Evolutionary conservation across 345 rosid species (phyloP).

Genomic region (Kernera saxatilis): DNA sequence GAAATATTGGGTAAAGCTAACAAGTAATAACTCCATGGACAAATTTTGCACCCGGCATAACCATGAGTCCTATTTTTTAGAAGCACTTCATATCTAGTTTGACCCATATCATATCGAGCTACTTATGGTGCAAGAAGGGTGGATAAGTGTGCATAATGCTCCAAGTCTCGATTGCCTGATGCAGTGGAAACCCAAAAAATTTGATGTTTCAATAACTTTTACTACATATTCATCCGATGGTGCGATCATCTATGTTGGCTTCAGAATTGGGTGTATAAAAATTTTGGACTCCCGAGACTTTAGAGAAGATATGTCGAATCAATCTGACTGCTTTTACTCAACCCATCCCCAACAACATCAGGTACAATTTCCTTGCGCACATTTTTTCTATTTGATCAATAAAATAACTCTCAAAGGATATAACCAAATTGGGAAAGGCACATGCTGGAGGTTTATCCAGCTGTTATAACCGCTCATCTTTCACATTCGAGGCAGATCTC

Average conservation of each 20-base stretch:
- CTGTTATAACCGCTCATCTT: slow-evolving; percentile 61
- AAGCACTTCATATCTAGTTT: slow-evolving; percentile 24
- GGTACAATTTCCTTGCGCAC: slow-evolving; percentile 24
- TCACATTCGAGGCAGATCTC: slow-evolving; percentile 58
- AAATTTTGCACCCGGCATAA: neutral
- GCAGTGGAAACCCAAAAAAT: slow-evolving; percentile 31
- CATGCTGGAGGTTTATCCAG: slow-evolving; percentile 32
- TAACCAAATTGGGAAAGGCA: neutral
- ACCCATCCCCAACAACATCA: neutral
- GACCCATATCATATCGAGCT: slow-evolving; percentile 31
- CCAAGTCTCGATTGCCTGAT: slow-evolving; percentile 10
- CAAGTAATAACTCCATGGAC: neutral
- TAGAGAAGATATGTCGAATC: slow-evolving; percentile 4
- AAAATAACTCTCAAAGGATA: neutral
- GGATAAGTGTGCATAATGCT: slow-evolving; percentile 10
- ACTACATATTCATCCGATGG: slow-evolving; percentile 28
- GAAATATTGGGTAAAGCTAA: slow-evolving; percentile 27
- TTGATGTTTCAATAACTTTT: slow-evolving; percentile 8
- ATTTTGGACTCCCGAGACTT: slow-evolving; percentile 10
- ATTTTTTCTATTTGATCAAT: neutral
- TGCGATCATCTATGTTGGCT: slow-evolving; percentile 25
- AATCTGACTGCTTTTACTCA: slow-evolving; percentile 12
- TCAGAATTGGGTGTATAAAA: slow-evolving; percentile 19
- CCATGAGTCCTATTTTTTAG: neutral
- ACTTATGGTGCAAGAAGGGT: slow-evolving; percentile 9